Conservation (phyloP, 129 eudicot species). For the Solidago caesia region DNA sequence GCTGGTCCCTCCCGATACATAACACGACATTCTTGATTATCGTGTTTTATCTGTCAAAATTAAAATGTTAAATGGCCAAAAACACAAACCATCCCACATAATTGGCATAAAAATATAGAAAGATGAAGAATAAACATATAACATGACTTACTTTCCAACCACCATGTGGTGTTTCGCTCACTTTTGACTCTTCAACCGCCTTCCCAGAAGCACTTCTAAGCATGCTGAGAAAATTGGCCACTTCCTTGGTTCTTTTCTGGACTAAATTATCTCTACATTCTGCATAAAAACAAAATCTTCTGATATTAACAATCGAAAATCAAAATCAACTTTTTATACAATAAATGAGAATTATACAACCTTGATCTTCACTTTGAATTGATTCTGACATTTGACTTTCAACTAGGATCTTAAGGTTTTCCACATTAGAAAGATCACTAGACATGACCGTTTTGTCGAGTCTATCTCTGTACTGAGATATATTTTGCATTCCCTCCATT, state of each 20-base stretch:
- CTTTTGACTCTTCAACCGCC: constrained; percentile 34
- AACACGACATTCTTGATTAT: constrained; percentile 82
- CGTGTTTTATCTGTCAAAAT: constrained; percentile 70
- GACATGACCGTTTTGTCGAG: constrained; percentile 73
- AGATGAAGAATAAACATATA: constrained; percentile 9
- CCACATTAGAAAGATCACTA: constrained; percentile 57
- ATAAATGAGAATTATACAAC: constrained; percentile 23
- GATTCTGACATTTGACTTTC: constrained; percentile 63
- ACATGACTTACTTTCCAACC: constrained; percentile 75
- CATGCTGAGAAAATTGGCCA: constrained; percentile 65
- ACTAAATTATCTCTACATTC: constrained; percentile 48
- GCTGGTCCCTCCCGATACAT: constrained; percentile 94
- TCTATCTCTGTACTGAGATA: constrained; percentile 52
- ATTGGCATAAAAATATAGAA: not conserved
- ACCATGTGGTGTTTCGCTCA: constrained; percentile 40
- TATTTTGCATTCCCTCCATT: constrained; percentile 55
- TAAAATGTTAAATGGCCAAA: constrained; percentile 8
- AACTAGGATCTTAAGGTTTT: constrained; percentile 54
- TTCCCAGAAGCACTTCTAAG: constrained; percentile 74
- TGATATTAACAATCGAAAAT: not conserved
- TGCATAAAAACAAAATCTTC: constrained; percentile 32
- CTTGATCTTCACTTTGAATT: constrained; percentile 33
- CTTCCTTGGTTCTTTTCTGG: constrained; percentile 62
- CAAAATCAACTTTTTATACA: not conserved
- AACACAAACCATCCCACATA: not conserved